Base-by-base conservation (phyloP, 1,284 basidiomycete genomes). In the Xerocomus minutiporus region DNA sequence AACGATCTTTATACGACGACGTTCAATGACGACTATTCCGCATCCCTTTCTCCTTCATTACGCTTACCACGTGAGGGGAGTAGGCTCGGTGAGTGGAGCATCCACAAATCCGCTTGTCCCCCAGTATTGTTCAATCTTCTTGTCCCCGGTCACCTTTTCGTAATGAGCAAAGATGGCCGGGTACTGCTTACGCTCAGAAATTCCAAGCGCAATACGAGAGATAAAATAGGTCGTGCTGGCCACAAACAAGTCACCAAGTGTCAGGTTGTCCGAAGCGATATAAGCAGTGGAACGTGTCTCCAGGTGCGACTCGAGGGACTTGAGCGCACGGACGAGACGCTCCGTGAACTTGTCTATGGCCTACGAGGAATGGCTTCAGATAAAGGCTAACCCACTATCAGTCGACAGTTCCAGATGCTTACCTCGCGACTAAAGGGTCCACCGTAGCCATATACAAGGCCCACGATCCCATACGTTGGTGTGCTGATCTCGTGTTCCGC, bases 161-260 rank as follows among this genome's bases (percentile, higher is more conserved):
- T 72, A 72, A 72, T 73, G 77, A 56, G 82, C 77, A 54, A 78
- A 69, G 13, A 75, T 57, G 72, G 82, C 78, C 58, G 81, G 75
- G 68, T 73, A 71, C 52, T 66, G 66, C 7, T 51, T 55, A 38
- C 78, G 71, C 49, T 68, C 60, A 28, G 68, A 59, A 42, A 70
- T 66, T 60, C 77, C 80, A 46, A 78, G 64, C 50, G 72, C 48
- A 50, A 64, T 52, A 8, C 40, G 51, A 38, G 66, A 59, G 13
- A 61, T 54, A 58, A 58, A 53, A 54, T 56, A 58, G 40, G 77
- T 63, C 51, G 70, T 60, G 35, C 77, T 65, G 34, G 71, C 79
- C 54, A 82, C 52, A 52, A 75, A 67, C 62, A 86, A 66, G 64
- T 86, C 84, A 51, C 81, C 83, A 41, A 83, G 70, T 43, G 83